These are phyloP conservation scores for Cystobasidium sp. DNA, from an alignment of 1,284 basidiomycete genomes.

Conservation along the genomic window DNA sequence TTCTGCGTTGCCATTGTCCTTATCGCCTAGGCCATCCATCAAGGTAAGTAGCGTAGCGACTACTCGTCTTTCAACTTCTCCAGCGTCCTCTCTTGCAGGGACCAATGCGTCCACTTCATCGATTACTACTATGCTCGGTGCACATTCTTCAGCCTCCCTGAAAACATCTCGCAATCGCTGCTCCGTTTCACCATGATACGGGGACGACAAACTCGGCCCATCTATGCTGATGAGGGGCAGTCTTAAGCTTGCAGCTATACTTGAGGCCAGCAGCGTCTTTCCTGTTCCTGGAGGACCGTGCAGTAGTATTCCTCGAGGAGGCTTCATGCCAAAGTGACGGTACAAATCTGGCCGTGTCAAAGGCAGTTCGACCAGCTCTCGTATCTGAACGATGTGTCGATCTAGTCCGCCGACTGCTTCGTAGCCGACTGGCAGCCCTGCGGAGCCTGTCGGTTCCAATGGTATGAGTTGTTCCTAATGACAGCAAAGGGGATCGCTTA, in stretches of 20 bases:
- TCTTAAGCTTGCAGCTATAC: conserved; percentile 73
- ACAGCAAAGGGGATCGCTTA: background rate
- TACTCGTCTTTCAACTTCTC: conserved; percentile 92
- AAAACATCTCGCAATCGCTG: conserved; percentile 87
- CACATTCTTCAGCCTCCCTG: conserved; percentile 74
- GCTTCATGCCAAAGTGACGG: conserved; percentile 72
- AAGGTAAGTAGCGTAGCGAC: conserved; percentile 94
- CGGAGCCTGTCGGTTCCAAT: conserved; percentile 16
- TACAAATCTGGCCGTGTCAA: conserved; percentile 88
- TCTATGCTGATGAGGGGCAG: conserved; percentile 83
- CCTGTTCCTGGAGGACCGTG: conserved; percentile 94
- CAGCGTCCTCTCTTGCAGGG: conserved; percentile 82
- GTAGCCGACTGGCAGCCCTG: conserved; percentile 56
- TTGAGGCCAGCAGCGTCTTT: conserved; percentile 88
- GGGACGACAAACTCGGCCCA: conserved; percentile 90
- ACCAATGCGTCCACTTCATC: conserved; percentile 97
- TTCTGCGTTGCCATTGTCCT: conserved; percentile 55
- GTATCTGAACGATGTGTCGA: conserved; percentile 84
- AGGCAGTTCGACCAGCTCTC: conserved; percentile 93
- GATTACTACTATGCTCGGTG: conserved; percentile 83
- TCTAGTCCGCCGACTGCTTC: conserved; percentile 84
- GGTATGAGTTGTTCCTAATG: conserved; percentile 32
- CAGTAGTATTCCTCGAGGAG: conserved; percentile 70
- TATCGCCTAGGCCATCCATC: conserved; percentile 84
- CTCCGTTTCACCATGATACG: conserved; percentile 97